Evolutionary conservation across 345 rosid species (phyloP).

Genomic region (Brassica napus): DNA sequence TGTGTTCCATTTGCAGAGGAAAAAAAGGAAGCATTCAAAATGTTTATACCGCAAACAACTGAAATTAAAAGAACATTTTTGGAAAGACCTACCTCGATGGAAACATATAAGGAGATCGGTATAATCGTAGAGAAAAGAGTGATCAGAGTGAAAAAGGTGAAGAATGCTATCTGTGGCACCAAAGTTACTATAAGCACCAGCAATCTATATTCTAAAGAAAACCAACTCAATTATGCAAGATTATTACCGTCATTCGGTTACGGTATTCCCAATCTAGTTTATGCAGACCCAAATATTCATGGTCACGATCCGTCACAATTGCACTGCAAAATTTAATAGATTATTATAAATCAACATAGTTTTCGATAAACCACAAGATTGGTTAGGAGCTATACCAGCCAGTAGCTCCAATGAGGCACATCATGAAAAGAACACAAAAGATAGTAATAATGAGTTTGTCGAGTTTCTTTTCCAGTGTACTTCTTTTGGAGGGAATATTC

Average conservation of each 20-base stretch:
- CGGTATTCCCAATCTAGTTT: conserved; percentile 63
- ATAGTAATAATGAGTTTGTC: conserved; percentile 92
- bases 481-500: conserved; percentile 99
- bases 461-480: conserved; percentile 96
- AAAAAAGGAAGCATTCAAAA: conserved; percentile 22
- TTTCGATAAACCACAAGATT: neutral
- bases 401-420: conserved; percentile 87
- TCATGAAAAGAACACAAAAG: conserved; percentile 71
- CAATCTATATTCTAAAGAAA: conserved; percentile 13
- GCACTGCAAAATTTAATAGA: conserved; percentile 61
- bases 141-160: conserved; percentile 79
- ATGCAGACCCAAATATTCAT: conserved; percentile 67
- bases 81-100: conserved; percentile 76
- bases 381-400: conserved; percentile 58
- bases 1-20: conserved; percentile 40
- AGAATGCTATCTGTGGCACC: conserved; percentile 63
- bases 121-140: conserved; percentile 92
- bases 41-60: conserved; percentile 13
- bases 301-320: conserved; percentile 66
- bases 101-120: conserved; percentile 95
- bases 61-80: conserved; percentile 48
- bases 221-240: conserved; percentile 16
- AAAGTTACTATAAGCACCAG: conserved; percentile 46
- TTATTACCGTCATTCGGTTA: conserved; percentile 80
- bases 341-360: conserved; percentile 8